phyloP scores from a whole-genome alignment of 1,284 basidiomycete species.

The Apiotrichum veenhuisii region DNA sequence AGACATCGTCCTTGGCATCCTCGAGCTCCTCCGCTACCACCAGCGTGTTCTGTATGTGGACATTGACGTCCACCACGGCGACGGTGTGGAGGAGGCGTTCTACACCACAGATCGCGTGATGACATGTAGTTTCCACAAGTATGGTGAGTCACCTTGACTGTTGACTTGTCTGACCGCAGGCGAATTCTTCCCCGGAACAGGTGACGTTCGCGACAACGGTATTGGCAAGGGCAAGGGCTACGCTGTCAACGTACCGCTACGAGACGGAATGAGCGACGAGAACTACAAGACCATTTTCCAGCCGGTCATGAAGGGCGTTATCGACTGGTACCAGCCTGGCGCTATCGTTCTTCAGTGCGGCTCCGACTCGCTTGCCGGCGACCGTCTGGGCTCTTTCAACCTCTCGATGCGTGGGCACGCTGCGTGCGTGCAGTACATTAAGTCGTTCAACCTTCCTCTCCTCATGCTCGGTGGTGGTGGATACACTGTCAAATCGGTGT shows the following conservation, averaged over 20 bases:
- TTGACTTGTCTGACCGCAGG: neutral
- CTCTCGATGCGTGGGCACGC: conserved; percentile 98
- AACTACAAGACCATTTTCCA: conserved; percentile 94
- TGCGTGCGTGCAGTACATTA: conserved; percentile 95
- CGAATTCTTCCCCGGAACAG: conserved; percentile 96
- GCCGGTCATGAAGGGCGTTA: conserved; percentile 90
- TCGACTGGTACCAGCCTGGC: conserved; percentile 92
- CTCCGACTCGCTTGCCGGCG: conserved; percentile 95
- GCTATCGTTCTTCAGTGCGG: conserved; percentile 98
- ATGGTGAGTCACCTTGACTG: conserved; percentile 64
- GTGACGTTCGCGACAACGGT: conserved; percentile 88
- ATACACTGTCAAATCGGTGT: conserved; percentile 98
- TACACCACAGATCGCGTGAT: conserved; percentile 99
- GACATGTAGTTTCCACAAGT: conserved; percentile 98
- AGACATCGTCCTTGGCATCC: conserved; percentile 93
- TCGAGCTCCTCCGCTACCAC: conserved; percentile 92
- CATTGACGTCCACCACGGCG: conserved; percentile 98
- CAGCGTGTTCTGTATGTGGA: conserved; percentile 95
- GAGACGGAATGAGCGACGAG: conserved; percentile 95
- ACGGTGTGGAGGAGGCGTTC: conserved; percentile 99
- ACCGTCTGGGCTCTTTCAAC: conserved; percentile 94
- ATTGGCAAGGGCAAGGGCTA: conserved; percentile 91
- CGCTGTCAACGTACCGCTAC: conserved; percentile 87
- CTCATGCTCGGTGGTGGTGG: conserved; percentile 94
- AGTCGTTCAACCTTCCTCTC: conserved; percentile 89